phyloP scores from a whole-genome alignment of 2,329 filamentous ascomycete species.

The Lecanicillium sp. region DNA sequence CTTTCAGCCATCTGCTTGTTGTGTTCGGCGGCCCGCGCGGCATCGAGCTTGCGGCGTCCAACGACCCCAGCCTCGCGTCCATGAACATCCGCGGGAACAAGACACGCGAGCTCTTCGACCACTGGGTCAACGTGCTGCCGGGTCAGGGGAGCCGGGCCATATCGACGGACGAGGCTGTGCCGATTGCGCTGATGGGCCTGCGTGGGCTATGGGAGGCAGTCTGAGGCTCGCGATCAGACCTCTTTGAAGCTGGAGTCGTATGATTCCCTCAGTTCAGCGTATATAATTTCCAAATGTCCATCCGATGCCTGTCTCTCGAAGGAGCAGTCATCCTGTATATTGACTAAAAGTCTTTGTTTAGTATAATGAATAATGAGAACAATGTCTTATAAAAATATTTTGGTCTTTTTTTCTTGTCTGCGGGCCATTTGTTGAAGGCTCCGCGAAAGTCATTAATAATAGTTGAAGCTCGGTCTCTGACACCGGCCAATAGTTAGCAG shows the following conservation, averaged over 20 bases:
- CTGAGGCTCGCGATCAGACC: not conserved
- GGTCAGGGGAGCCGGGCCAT: slow-evolving; percentile 78
- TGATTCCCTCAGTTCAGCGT: too few species aligned
- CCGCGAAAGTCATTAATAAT: not conserved
- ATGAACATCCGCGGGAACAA: slow-evolving; percentile 60
- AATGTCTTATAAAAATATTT: too few species aligned
- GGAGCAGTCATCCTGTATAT: too few species aligned
- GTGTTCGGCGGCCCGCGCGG: slow-evolving; percentile 79
- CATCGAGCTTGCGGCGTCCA: slow-evolving; percentile 67
- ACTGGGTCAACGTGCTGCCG: slow-evolving; percentile 76
- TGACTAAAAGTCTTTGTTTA: too few species aligned
- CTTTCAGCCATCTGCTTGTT: slow-evolving; percentile 66
- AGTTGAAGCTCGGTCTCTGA: not conserved
- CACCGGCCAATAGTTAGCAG: not conserved
- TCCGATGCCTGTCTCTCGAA: too few species aligned
- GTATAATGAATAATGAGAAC: too few species aligned
- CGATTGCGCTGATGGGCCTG: slow-evolving; percentile 66
- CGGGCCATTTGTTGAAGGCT: slow-evolving; percentile 4
- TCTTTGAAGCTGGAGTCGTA: not conserved
- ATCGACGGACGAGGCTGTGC: slow-evolving; percentile 76
- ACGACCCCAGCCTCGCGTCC: slow-evolving; percentile 47
- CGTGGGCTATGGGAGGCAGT: slow-evolving; percentile 47
- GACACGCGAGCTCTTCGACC: slow-evolving; percentile 69
- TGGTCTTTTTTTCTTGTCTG: not conserved
- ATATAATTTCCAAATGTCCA: too few species aligned